phyloP scores from a whole-genome alignment of 208 protist species.

The Blastocrithidia nonstop region DNA sequence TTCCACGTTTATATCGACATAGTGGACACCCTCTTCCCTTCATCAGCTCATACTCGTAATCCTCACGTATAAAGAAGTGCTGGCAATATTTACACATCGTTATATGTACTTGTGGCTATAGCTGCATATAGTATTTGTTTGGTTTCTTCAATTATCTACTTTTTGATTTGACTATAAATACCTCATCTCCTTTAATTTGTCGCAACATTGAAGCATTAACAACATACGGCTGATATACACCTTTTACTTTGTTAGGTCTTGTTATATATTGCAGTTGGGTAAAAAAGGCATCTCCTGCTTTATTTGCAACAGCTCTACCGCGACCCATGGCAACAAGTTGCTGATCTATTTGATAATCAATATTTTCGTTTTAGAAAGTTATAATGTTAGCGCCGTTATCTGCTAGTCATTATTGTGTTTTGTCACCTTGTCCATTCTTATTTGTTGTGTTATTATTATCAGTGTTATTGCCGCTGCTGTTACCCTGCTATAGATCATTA shows the following conservation, averaged over 20 bases:
- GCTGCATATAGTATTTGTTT: conserved; percentile 83
- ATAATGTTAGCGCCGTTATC: conserved; percentile 68
- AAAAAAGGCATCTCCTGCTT: conserved; percentile 76
- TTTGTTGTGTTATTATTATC: not conserved
- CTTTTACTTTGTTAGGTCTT: conserved; percentile 41
- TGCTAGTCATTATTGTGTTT: conserved; percentile 29
- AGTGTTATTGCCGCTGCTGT: not conserved
- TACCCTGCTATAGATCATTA: not conserved
- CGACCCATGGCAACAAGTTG: conserved; percentile 68
- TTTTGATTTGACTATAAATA: conserved; percentile 68
- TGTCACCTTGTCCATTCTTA: not conserved
- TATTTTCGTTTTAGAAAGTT: conserved; percentile 78
- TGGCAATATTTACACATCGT: conserved; percentile 81
- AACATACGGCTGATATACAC: conserved; percentile 73
- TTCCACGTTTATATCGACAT: conserved; percentile 63
- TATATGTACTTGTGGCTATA: conserved; percentile 64
- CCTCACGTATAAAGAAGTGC: conserved; percentile 86
- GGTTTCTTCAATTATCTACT: conserved; percentile 48
- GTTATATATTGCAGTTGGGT: conserved; percentile 72
- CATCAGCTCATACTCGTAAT: conserved; percentile 85
- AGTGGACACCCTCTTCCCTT: conserved; percentile 80
- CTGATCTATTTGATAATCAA: conserved; percentile 75
- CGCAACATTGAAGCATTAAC: conserved; percentile 63
- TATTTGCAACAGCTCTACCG: conserved; percentile 37
- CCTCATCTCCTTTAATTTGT: conserved; percentile 68